Conservation (phyloP, 805 yeast species). For the Komagataella mondaviorum region DNA sequence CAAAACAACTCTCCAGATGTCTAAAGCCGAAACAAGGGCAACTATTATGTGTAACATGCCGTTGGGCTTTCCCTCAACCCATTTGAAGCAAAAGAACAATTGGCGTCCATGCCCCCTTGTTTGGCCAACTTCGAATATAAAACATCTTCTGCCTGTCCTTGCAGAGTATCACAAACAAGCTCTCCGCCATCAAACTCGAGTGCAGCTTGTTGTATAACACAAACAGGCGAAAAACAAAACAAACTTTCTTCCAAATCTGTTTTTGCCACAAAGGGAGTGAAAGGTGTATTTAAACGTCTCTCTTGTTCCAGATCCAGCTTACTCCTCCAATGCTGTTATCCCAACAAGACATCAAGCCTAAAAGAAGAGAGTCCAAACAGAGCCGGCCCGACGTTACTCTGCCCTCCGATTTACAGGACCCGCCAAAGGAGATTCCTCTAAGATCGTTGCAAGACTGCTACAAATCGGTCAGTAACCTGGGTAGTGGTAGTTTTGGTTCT, state of each 20-base stretch:
- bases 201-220: neutral
- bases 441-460: constrained; percentile 29
- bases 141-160: neutral
- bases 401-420: neutral
- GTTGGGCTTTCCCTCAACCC: neutral
- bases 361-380: neutral
- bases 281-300: neutral
- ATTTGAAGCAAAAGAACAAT: neutral
- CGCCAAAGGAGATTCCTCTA: constrained; percentile 21
- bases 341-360: neutral
- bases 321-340: neutral
- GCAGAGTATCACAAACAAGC: neutral
- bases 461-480: constrained; percentile 38
- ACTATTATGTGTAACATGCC: neutral
- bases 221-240: neutral
- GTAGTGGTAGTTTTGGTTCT: constrained; percentile 67
- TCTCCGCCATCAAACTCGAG: neutral
- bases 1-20: neutral
- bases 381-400: neutral
- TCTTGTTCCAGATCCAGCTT: neutral
- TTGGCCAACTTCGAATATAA: neutral
- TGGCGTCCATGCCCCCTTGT: neutral
- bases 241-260: neutral
- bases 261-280: neutral
- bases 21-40: neutral